Percentiles rank a stretch among this genome's conserved stretches.
These are phyloP conservation scores for Phytophthora rubi DNA, from an alignment of 352 stramenopile species.

Conservation along the genomic window DNA sequence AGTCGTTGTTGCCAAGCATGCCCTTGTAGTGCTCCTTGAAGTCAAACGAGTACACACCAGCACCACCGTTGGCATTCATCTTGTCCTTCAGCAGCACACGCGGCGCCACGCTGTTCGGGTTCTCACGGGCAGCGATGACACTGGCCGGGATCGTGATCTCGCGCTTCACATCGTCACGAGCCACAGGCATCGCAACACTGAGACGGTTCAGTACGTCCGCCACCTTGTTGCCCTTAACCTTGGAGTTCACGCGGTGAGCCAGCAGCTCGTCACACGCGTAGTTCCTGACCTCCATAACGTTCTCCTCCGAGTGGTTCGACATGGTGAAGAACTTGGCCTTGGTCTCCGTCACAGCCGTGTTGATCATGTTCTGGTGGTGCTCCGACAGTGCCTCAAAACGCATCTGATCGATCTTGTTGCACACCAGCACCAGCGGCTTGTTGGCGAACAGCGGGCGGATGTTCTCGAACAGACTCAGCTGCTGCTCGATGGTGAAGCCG, in stretches of 20 bases:
- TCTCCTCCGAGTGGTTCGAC: conserved; percentile 98
- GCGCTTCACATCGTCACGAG: conserved; percentile 92
- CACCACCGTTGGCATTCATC: conserved; percentile 96
- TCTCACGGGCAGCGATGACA: conserved; percentile 87
- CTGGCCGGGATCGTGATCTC: conserved; percentile 94
- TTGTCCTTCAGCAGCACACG: conserved; percentile 84
- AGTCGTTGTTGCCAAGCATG: conserved; percentile 96
- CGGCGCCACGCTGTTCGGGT: conserved; percentile 39
- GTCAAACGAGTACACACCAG: conserved; percentile 97
- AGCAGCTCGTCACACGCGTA: conserved; percentile 97
- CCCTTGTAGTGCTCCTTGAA: conserved; percentile 97
- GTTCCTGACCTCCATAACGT: conserved; percentile 95
- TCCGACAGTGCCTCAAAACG: conserved; percentile 91
- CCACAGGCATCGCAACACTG: conserved; percentile 95
- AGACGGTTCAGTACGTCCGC: conserved; percentile 96
- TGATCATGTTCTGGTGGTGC: conserved; percentile 86
- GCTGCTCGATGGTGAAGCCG: conserved; percentile 98
- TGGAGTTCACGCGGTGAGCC: conserved; percentile 93
- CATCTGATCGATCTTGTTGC: conserved; percentile 99
- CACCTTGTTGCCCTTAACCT: conserved; percentile 96
- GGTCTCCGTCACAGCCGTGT: conserved; percentile 67
- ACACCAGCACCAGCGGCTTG: conserved; percentile 98
- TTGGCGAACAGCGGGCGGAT: conserved; percentile 99
- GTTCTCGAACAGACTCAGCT: conserved; percentile 97
- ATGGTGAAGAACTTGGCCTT: conserved; percentile 97